Base-by-base conservation (phyloP, 2,329 filamentous ascomycete species). In the Hypoxylon sp. region DNA sequence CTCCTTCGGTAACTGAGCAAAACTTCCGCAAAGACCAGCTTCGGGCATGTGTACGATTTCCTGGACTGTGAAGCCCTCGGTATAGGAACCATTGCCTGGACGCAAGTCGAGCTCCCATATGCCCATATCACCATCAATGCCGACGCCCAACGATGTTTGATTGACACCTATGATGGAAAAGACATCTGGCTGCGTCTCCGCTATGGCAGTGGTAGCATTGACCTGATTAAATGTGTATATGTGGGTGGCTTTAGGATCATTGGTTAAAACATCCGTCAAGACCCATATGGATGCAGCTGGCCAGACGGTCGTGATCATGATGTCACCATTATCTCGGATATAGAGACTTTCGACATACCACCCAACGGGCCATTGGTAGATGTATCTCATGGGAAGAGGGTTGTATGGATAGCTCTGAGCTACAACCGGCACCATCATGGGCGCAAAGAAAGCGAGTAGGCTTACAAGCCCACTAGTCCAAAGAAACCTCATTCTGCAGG, bases 291-390 rank as follows among this genome's bases (percentile, higher is more conserved):
- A 54, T 29, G 51, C 51, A 13, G 42, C 35, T 5, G 51, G 51
- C 51, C 51, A 54, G 11, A 54, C 51, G 8, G 51, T 54, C 35
- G 51, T 54, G 8, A 54, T 37, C 51, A 54, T 42, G 33, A 54
- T 54, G 29, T 54, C 51, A 3, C 51, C 51, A 6, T 42, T 54
- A 22, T 54, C 51, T 29, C 51, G 24, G 19, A 54, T 14, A 17
- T 54, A 54, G 1, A 54, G 51, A 54, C 51, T 54, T 17, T 54
- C 35, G 22, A 42, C 17, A 11, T 54, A 54, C 51, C 51, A 54
- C 26, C 35, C 35, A 2, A 54, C n/a, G 3, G 51, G 51, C 51
- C 51, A 54, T 54, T 54, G 51, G 35, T 54, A 35, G 14, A 54
- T 42, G 19, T 54, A 54, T 14, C 22, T 54, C 11, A 54, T 42